A percentile compares a stretch with the other conserved stretches of the same genome.
Evolutionary conservation across 139 green algal species (phyloP).

Genomic region (Coelastrella sp.): DNA sequence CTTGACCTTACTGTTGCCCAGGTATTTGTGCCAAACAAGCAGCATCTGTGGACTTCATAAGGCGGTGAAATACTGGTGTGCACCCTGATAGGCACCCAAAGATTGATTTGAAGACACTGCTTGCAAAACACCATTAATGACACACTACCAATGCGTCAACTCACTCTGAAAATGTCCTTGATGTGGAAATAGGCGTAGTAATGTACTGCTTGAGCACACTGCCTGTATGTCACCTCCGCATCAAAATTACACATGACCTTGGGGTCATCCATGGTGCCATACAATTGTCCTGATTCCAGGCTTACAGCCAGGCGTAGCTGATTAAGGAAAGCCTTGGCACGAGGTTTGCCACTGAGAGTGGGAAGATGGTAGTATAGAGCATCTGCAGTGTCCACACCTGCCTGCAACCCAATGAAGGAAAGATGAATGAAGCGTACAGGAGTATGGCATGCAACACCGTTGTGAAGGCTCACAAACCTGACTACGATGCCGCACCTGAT

Average conservation of each 20-base stretch:
- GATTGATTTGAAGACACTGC: too few species aligned
- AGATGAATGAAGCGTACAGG: neutral
- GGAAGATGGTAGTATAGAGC: neutral
- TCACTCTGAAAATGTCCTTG: neutral
- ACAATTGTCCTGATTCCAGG: neutral
- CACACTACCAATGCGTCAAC: neutral
- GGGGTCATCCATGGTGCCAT: neutral
- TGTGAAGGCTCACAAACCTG: neutral
- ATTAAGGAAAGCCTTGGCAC: neutral
- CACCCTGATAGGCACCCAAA: too few species aligned
- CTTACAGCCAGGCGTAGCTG: neutral
- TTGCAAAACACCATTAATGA: neutral
- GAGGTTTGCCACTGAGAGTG: neutral
- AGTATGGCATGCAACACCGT: neutral
- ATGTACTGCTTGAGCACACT: neutral
- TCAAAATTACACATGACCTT: conserved; percentile 8
- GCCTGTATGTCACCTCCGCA: neutral
- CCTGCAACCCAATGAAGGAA: neutral
- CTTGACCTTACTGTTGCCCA: neutral
- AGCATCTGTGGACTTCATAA: too few species aligned
- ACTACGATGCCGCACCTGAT: neutral
- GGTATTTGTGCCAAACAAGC: too few species aligned
- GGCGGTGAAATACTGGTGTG: too few species aligned
- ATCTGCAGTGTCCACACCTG: neutral
- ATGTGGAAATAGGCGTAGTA: neutral